Evolutionary conservation across 169 alveolate species (phyloP), one percentile per base, ranked within the genome.

Genomic region (Sarcocystis neurona): DNA sequence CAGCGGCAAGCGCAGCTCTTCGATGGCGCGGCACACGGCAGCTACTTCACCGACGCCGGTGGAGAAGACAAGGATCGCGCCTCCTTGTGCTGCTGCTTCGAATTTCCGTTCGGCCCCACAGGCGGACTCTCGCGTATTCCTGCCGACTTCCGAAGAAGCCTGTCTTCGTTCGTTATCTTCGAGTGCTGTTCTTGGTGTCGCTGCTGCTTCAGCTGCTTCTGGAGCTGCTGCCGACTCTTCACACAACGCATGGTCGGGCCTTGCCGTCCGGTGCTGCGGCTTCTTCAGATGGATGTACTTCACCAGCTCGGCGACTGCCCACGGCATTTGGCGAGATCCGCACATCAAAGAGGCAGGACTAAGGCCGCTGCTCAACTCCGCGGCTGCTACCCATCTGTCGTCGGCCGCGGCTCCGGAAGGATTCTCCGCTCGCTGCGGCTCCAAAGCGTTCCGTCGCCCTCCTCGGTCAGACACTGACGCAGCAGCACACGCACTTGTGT

Each of bases 21-120:
- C 82, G 95, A 78, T 92, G 6, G 98, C 97, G 46, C 95, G 89
- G 87, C 89, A 80, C 43, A 60, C 87, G 27, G 89, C 89, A 27
- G 89, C 97, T 23, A 96, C 96, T 92, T 96, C 99, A 46, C 97
- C 99, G 91, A 97, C 97, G 23, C 99, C 99, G 2, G 99, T 97
- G 58, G 97, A 89, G 94, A 98, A 98, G 12, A 98, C 97, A 48
- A 97, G 93, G 23, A 98, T 97, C 88, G 97, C 99, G 47, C 97
- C 97, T 8, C 80, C 90, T 66, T 50, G 46, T 15, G 41, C 77
- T 70, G 79, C 74, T 47, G 91, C 50, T 39, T 68, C 46, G 15
- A 30, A 27, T 27, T 68, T 5, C 34, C 82, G 58, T 39, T 2
- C 46, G 18, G 58, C n/a, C n/a, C n/a, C n/a, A n/a, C n/a, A n/a